Conservation (phyloP, 2,329 filamentous ascomycete species). For the Talaromyces sp. region DNA sequence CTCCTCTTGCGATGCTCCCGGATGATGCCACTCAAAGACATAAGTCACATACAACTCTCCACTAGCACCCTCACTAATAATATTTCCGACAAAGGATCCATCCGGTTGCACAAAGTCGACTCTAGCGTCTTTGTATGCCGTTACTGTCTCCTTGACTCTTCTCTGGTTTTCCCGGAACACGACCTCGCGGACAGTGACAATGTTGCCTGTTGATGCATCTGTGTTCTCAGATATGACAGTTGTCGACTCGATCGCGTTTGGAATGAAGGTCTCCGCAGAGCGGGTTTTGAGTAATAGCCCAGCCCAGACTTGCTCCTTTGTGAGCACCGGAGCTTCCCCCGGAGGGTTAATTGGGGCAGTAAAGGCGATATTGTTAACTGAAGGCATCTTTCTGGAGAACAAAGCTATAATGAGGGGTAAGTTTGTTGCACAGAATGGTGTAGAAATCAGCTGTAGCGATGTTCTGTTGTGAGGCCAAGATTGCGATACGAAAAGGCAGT, state of each 20-base stretch:
- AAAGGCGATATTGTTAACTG: conserved; percentile 35
- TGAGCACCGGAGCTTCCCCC: conserved; percentile 28
- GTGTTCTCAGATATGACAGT: conserved; percentile 27
- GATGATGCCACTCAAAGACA: conserved; percentile 41
- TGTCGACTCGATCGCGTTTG: conserved; percentile 29
- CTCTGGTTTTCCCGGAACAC: conserved; percentile 27
- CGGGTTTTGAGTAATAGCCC: conserved; percentile 32
- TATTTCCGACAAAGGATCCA: conserved; percentile 28
- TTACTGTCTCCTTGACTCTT: conserved; percentile 27
- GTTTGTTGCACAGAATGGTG: not conserved
- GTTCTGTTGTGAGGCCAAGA: not conserved
- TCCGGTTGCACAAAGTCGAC: conserved; percentile 31
- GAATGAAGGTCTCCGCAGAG: conserved; percentile 31
- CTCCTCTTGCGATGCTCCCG: conserved; percentile 21
- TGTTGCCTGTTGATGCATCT: conserved; percentile 24
- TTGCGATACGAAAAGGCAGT: not conserved
- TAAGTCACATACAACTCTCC: conserved; percentile 42
- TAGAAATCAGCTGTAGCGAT: not conserved
- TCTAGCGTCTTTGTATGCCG: conserved; percentile 24
- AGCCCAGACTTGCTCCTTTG: conserved; percentile 35
- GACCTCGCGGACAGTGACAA: conserved; percentile 29
- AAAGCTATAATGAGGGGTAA: not conserved
- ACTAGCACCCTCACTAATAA: conserved; percentile 29
- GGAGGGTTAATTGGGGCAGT: conserved; percentile 39
- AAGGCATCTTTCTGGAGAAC: not conserved